Conservation (phyloP, 345 rosid species). For the Eucalyptus regnans region DNA sequence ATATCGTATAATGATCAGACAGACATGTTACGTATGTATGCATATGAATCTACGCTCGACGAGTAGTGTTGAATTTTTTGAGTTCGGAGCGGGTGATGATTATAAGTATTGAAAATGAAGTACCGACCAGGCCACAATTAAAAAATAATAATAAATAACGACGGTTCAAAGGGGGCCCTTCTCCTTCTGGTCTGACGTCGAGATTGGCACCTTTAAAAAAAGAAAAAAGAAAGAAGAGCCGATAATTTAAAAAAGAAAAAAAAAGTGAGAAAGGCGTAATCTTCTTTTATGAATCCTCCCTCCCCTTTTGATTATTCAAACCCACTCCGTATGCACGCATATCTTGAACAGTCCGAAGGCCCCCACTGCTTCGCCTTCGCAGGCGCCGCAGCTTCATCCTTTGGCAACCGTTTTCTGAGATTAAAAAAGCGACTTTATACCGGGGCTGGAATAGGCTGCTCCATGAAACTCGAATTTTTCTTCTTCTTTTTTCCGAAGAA, state of each 20-base stretch:
- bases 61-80: background rate
- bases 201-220: background rate
- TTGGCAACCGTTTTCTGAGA: background rate
- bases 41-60: fast-evolving
- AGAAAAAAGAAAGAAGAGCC: background rate
- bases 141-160: background rate
- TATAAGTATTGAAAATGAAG: background rate
- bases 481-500: background rate
- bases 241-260: background rate
- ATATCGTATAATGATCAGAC: background rate
- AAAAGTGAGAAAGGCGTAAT: background rate
- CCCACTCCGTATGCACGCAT: background rate
- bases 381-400: background rate
- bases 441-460: background rate
- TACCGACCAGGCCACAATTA: background rate
- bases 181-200: background rate
- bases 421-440: background rate
- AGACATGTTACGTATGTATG: too few relatives aligned
- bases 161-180: background rate
- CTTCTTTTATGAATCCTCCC: background rate
- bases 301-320: background rate
- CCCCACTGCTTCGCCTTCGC: background rate
- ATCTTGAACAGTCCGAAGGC: background rate
- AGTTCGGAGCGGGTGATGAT: background rate
- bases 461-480: background rate